A percentile compares a stretch with the other conserved stretches of the same genome.
Conservation (phyloP, 108 stramenopile species). For the Aurantiochytrium sp. region DNA sequence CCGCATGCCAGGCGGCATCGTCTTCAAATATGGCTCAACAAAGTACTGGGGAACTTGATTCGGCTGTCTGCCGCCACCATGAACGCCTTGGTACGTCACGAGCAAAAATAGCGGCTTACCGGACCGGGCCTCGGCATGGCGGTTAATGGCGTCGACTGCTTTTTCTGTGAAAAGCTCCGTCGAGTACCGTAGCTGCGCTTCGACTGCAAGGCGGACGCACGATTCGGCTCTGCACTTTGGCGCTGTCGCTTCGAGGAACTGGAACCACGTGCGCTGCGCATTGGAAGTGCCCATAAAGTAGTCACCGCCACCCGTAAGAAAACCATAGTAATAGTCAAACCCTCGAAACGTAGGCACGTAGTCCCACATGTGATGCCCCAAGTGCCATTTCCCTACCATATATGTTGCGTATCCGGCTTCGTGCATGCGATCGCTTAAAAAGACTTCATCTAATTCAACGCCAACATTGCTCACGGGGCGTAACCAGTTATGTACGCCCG, state of each 20-base stretch:
- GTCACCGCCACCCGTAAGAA: neutral
- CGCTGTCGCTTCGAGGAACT: neutral
- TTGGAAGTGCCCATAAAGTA: neutral
- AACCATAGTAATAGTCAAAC: neutral
- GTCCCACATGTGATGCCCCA: neutral
- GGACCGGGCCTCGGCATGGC: neutral
- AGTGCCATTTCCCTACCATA: conserved; percentile 11
- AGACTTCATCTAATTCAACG: neutral
- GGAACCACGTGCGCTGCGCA: neutral
- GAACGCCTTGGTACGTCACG: neutral
- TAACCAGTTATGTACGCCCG: neutral
- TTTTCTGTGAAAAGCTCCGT: neutral
- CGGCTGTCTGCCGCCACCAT: neutral
- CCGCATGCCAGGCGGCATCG: neutral
- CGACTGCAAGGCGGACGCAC: neutral
- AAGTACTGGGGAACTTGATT: neutral
- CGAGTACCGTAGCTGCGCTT: neutral
- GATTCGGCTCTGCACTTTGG: neutral
- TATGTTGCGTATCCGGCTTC: conserved; percentile 19
- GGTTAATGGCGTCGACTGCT: neutral
- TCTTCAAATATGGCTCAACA: neutral
- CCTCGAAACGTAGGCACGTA: neutral
- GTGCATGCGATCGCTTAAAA: neutral
- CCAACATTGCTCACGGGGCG: neutral
- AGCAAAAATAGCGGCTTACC: neutral